Conservation (phyloP, 2,329 filamentous ascomycete species). For the Fusarium secorum region DNA sequence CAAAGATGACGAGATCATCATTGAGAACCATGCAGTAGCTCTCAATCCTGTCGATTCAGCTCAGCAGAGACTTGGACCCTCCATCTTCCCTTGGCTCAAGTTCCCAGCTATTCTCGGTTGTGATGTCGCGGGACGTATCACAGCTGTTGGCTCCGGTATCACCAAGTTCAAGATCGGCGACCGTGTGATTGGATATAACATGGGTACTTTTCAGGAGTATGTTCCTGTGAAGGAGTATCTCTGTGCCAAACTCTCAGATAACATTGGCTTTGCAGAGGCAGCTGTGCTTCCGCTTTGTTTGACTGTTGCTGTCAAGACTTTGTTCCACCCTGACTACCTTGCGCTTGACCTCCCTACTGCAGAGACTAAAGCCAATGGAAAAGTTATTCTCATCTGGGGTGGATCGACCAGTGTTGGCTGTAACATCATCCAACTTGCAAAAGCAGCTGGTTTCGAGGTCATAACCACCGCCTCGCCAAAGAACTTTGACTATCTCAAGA, state of each 20-base stretch:
- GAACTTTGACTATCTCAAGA: slow-evolving; percentile 14
- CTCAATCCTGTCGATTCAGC: slow-evolving; percentile 11
- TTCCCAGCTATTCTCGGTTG: slow-evolving; percentile 12
- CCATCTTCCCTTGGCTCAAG: slow-evolving; percentile 13
- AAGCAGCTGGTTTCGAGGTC: slow-evolving; percentile 13
- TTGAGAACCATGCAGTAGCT: slow-evolving; percentile 6
- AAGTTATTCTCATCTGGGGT: slow-evolving; percentile 4
- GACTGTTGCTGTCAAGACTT: slow-evolving; percentile 7
- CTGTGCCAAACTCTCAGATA: not conserved
- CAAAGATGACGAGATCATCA: not conserved
- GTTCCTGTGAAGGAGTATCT: slow-evolving; percentile 1
- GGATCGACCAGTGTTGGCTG: slow-evolving; percentile 19
- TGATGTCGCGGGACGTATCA: slow-evolving; percentile 3
- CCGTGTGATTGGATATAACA: not conserved
- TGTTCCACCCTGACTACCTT: slow-evolving; percentile 15
- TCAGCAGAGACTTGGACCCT: slow-evolving; percentile 8
- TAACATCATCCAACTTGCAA: slow-evolving; percentile 8
- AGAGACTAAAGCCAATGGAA: not conserved
- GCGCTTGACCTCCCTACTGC: not conserved
- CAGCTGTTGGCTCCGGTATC: not conserved
- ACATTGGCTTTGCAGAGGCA: not conserved
- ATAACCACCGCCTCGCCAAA: slow-evolving; percentile 3
- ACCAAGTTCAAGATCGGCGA: slow-evolving; percentile 9
- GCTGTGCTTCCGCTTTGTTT: slow-evolving; percentile 4
- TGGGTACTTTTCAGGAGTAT: slow-evolving; percentile 6